Conservation (phyloP, 2,329 filamentous ascomycete genomes). For the Aspergillus ochraceus region DNA sequence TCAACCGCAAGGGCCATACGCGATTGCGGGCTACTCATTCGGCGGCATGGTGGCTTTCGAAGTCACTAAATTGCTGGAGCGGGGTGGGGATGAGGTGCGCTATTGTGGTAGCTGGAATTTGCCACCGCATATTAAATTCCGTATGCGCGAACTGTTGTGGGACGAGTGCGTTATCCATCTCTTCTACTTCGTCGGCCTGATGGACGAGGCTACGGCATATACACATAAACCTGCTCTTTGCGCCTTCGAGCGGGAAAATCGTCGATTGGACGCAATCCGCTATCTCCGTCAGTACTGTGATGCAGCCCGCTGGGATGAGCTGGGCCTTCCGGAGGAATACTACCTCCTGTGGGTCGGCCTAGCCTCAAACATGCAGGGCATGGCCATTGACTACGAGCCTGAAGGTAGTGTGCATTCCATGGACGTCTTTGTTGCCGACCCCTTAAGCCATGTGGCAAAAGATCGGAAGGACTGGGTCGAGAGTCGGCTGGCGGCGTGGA, state of each 20-base stretch:
- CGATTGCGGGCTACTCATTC: not conserved
- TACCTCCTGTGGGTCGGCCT: not conserved
- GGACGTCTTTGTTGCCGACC: conserved; percentile 13
- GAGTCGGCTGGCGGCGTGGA: conserved; percentile 5
- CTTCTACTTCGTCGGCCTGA: not conserved
- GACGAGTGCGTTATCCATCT: conserved; percentile 3
- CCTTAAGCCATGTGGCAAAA: not conserved
- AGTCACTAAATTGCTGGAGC: not conserved
- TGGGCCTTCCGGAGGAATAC: conserved; percentile 4
- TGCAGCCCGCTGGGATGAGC: not conserved
- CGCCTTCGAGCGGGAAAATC: not conserved
- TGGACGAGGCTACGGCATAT: not conserved
- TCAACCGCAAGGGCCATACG: conserved; percentile 1
- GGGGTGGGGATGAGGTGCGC: not conserved
- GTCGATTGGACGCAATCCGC: not conserved
- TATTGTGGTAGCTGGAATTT: conserved; percentile 2
- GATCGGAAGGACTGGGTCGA: conserved; percentile 7
- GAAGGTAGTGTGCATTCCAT: conserved; percentile 2
- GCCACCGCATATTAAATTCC: conserved; percentile 2
- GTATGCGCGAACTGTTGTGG: conserved; percentile 3
- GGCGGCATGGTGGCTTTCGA: not conserved
- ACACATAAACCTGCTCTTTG: not conserved
- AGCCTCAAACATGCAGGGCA: not conserved
- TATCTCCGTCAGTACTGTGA: not conserved
- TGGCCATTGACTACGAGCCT: conserved; percentile 3